These are phyloP conservation scores for Alloascoidea africana DNA, from an alignment of 805 yeast species.

Conservation along the genomic window DNA sequence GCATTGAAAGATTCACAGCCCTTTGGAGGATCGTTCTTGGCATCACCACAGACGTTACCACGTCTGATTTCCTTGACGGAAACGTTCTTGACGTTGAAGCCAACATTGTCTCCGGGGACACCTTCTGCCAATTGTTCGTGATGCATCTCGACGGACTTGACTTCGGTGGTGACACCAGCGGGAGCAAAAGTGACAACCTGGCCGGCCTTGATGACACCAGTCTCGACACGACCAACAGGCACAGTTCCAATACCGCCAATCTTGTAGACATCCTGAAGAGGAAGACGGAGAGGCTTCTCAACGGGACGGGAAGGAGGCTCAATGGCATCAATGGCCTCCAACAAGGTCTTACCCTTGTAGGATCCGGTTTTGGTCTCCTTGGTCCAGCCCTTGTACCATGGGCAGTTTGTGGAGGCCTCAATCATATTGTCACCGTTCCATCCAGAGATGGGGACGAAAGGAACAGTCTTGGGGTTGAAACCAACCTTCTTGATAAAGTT, in stretches of 20 bases:
- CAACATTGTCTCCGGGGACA: constrained; percentile 85
- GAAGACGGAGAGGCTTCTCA: constrained; percentile 80
- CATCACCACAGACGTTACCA: constrained; percentile 89
- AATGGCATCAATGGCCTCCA: constrained; percentile 74
- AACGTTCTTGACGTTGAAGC: constrained; percentile 84
- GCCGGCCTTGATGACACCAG: constrained; percentile 86
- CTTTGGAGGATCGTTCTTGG: constrained; percentile 79
- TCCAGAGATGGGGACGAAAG: constrained; percentile 86
- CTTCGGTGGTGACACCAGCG: constrained; percentile 81
- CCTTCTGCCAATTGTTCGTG: constrained; percentile 70
- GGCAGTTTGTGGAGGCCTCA: constrained; percentile 67
- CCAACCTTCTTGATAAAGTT: constrained; percentile 79
- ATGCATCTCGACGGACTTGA: constrained; percentile 82
- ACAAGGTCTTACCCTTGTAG: constrained; percentile 64
- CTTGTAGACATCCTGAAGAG: constrained; percentile 86
- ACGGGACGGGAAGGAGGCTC: constrained; percentile 73
- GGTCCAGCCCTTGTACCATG: constrained; percentile 83
- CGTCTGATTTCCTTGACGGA: constrained; percentile 81
- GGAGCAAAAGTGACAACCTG: constrained; percentile 85
- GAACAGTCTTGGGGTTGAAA: constrained; percentile 67
- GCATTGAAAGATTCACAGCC: constrained; percentile 72
- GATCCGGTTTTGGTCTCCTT: constrained; percentile 64
- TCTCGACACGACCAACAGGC: constrained; percentile 90
- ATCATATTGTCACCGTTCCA: constrained; percentile 92
- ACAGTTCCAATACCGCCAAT: constrained; percentile 87